phyloP scores from a whole-genome alignment of 257 asterid species.

The Solanum acaule region DNA sequence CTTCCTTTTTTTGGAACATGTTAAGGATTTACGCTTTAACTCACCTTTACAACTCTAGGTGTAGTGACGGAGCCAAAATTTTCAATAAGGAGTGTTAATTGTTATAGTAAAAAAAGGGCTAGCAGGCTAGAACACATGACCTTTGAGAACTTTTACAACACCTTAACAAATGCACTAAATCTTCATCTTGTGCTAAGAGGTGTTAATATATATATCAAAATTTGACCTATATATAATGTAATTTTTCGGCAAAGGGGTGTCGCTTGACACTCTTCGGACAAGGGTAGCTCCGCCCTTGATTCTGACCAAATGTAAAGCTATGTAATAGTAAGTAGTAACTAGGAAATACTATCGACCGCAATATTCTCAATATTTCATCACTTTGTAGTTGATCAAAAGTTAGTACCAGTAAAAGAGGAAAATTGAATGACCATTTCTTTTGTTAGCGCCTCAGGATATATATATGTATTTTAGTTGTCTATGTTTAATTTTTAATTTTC shows the following conservation, averaged over 20 bases:
- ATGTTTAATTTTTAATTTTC: too few species aligned
- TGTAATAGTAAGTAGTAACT: background rate
- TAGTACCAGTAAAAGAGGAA: constrained; percentile 31
- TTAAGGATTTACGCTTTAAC: background rate
- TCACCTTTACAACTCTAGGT: background rate
- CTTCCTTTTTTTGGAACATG: too few species aligned
- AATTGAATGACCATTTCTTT: constrained; percentile 25
- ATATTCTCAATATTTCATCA: background rate
- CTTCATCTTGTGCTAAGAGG: background rate
- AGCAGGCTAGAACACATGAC: background rate
- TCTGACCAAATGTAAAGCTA: background rate
- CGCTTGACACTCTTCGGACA: too few species aligned
- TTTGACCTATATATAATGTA: too few species aligned
- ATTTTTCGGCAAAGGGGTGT: too few species aligned
- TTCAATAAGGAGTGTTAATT: background rate
- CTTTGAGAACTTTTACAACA: background rate
- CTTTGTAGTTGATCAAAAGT: constrained; percentile 10
- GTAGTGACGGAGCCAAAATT: background rate
- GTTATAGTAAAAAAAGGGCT: background rate
- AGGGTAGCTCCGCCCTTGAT: too few species aligned
- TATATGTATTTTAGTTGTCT: background rate
- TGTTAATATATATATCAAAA: background rate
- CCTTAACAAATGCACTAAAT: background rate
- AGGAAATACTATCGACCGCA: background rate
- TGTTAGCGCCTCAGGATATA: background rate